Evolutionary conservation across 2,329 filamentous ascomycete genomes (phyloP).

Genomic region (Diaporthe amygdali): DNA sequence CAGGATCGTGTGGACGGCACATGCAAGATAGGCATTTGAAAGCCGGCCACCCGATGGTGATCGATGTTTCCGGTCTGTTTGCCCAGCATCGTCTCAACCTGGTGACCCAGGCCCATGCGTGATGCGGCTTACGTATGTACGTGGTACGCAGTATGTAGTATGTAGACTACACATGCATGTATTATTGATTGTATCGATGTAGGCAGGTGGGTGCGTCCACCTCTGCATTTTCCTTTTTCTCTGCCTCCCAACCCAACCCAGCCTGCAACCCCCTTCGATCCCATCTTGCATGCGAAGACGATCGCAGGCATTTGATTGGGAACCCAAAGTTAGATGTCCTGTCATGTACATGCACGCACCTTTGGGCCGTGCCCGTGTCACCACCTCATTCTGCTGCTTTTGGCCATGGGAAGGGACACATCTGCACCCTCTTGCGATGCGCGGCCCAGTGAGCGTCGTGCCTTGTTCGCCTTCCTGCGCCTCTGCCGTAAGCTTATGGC

Average conservation of each 20-base stretch:
- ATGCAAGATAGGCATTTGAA: slow-evolving; percentile 18
- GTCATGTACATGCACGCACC: slow-evolving; percentile 1
- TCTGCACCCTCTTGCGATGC: too few species aligned
- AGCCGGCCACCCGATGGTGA: not conserved
- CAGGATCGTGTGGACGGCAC: slow-evolving; percentile 10
- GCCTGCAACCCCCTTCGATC: not conserved
- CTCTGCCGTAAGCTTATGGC: not conserved
- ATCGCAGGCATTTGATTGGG: slow-evolving; percentile 12
- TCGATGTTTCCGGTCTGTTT: not conserved
- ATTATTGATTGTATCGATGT: not conserved
- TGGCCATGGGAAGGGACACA: not conserved
- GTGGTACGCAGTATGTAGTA: not conserved
- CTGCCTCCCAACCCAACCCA: not conserved
- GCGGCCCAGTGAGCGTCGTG: not conserved
- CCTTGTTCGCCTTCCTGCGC: not conserved
- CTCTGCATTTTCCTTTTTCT: not conserved
- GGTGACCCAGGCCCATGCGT: not conserved
- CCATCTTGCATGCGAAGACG: slow-evolving; percentile 12
- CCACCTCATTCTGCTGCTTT: not conserved
- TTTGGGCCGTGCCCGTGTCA: slow-evolving; percentile 6
- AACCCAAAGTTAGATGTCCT: not conserved
- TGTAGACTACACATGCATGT: not conserved
- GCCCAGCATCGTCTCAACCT: not conserved
- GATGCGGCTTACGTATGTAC: slow-evolving; percentile 1
- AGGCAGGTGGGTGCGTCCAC: not conserved